phyloP scores from a whole-genome alignment of 1,284 basidiomycete species.

The Fomitopsis betulina region DNA sequence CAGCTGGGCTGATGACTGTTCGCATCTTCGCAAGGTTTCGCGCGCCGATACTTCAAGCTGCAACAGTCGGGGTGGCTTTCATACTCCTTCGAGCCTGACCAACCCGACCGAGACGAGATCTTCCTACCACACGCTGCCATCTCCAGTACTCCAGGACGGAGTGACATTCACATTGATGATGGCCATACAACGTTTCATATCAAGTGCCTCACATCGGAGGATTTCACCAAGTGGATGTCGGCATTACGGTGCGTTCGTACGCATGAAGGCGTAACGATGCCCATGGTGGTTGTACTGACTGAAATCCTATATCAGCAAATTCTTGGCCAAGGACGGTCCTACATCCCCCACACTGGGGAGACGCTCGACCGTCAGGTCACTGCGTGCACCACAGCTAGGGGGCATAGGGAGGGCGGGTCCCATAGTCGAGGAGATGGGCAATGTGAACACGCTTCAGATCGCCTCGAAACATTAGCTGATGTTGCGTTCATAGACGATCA shows the following conservation, averaged over 20 bases:
- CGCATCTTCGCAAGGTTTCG: conserved; percentile 57
- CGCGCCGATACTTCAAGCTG: conserved; percentile 73
- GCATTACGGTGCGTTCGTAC: conserved; percentile 54
- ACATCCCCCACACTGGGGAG: conserved; percentile 29
- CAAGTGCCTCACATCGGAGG: conserved; percentile 63
- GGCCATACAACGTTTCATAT: conserved; percentile 75
- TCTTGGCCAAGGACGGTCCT: conserved; percentile 43
- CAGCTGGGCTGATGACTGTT: not conserved
- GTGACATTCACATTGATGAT: conserved; percentile 77
- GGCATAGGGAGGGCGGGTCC: conserved; percentile 37
- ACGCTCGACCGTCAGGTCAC: conserved; percentile 38
- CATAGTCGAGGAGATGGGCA: conserved; percentile 59
- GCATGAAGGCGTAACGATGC: no score
- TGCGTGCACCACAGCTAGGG: conserved; percentile 15
- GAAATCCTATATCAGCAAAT: conserved; percentile 38
- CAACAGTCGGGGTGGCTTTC: conserved; percentile 63
- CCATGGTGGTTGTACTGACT: not conserved
- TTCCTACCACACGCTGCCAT: conserved; percentile 67
- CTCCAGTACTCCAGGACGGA: conserved; percentile 61
- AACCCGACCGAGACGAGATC: conserved; percentile 67
- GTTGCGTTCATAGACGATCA: conserved; percentile 22
- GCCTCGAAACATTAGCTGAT: not conserved
- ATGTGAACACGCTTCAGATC: conserved; percentile 24
- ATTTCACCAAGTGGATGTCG: conserved; percentile 72
- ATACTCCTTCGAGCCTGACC: conserved; percentile 72